Evolutionary conservation across 2,329 filamentous ascomycete genomes (phyloP).

Genomic region (Aschersonia sp.): DNA sequence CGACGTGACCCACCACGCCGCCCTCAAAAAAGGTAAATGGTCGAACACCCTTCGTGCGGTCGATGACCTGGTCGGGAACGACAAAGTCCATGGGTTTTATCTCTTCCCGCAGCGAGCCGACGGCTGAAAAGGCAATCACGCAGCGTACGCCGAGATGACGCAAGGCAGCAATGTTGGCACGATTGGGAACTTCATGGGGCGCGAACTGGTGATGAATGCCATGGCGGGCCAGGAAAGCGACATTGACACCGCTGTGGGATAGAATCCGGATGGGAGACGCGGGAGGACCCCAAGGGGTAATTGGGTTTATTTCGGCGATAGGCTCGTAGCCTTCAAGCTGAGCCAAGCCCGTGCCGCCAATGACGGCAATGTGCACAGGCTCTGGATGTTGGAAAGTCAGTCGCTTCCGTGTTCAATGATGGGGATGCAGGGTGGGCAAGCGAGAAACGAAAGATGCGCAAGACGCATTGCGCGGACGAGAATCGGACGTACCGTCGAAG

Average conservation of each 20-base stretch:
- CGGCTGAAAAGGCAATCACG: slow-evolving; percentile 89
- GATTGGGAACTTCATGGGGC: slow-evolving; percentile 86
- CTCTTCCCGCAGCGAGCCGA: slow-evolving; percentile 81
- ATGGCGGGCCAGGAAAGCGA: slow-evolving; percentile 92
- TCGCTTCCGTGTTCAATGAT: not conserved
- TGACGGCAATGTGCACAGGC: slow-evolving; percentile 71
- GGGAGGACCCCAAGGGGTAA: slow-evolving; percentile 81
- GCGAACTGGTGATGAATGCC: slow-evolving; percentile 78
- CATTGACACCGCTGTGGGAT: slow-evolving; percentile 65
- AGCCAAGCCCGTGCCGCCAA: slow-evolving; percentile 85
- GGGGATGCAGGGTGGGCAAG: not conserved
- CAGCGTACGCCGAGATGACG: slow-evolving; percentile 78
- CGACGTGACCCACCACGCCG: slow-evolving; percentile 85
- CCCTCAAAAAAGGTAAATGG: slow-evolving; percentile 94
- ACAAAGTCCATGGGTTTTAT: slow-evolving; percentile 96
- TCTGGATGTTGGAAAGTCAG: slow-evolving; percentile 23
- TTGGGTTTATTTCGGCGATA: slow-evolving; percentile 60
- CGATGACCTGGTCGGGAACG: slow-evolving; percentile 90
- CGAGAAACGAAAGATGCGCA: not conserved
- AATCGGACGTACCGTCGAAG: slow-evolving; percentile 37
- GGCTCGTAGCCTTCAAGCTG: slow-evolving; percentile 78
- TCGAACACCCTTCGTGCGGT: slow-evolving; percentile 87
- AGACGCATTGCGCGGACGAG: too few relatives aligned
- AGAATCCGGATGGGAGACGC: slow-evolving; percentile 70
- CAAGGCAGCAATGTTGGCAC: slow-evolving; percentile 96